These are phyloP conservation scores for Globisporangium paddicum DNA, from an alignment of 352 stramenopile species.

Conservation along the genomic window DNA sequence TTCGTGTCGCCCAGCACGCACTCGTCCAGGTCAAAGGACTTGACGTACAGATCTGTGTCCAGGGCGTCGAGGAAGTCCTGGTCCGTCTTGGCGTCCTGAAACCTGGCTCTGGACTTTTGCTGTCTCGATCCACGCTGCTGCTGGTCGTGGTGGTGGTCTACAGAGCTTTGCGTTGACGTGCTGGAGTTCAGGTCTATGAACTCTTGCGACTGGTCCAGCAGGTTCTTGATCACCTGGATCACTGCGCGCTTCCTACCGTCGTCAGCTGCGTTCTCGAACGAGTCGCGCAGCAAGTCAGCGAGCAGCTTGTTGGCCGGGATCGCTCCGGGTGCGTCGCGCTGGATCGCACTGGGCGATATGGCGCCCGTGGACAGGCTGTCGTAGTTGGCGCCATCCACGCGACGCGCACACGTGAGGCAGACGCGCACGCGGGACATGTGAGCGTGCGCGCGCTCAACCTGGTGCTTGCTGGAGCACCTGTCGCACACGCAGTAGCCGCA, in stretches of 20 bases:
- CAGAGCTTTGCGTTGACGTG: not conserved
- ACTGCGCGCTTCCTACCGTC: conserved; percentile 21
- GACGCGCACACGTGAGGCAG: conserved; percentile 47
- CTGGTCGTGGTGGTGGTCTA: not conserved
- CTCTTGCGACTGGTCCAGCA: conserved; percentile 28
- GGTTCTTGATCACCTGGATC: conserved; percentile 49
- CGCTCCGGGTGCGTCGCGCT: conserved; percentile 17
- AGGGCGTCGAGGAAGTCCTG: not conserved
- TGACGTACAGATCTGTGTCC: conserved; percentile 4
- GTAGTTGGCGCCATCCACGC: conserved; percentile 52
- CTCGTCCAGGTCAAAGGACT: conserved; percentile 8
- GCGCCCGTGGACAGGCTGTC: conserved; percentile 24
- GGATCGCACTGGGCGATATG: conserved; percentile 19
- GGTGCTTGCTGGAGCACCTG: conserved; percentile 33
- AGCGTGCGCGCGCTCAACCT: conserved; percentile 30
- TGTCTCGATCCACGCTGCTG: too few species aligned
- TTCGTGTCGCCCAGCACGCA: conserved; percentile 20
- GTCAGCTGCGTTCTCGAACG: conserved; percentile 27
- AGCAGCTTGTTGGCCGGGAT: conserved; percentile 25
- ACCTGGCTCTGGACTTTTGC: not conserved
- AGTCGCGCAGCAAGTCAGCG: conserved; percentile 33
- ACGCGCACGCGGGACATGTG: conserved; percentile 26
- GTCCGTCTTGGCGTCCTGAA: not conserved
- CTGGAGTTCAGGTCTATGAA: not conserved
- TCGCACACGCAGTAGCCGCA: conserved; percentile 59